These are phyloP conservation scores for Trichoderma gracile DNA, from an alignment of 2,329 filamentous ascomycete genomes.

Conservation along the genomic window DNA sequence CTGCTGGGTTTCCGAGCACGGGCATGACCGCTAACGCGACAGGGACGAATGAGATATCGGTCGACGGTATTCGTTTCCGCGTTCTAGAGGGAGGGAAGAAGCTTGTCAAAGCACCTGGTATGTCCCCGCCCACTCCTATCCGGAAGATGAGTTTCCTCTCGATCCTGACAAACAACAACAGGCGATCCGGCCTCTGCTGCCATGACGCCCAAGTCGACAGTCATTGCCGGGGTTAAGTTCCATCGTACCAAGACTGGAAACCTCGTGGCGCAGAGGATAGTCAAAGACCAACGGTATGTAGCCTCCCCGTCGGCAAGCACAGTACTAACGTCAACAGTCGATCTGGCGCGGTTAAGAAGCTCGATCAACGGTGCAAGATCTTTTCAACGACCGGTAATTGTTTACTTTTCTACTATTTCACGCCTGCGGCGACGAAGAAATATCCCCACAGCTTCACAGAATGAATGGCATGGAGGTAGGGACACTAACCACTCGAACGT, in stretches of 20 bases:
- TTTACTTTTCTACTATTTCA: conserved; percentile 42
- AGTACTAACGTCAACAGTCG: conserved; percentile 49
- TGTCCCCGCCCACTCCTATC: conserved; percentile 16
- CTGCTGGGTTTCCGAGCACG: conserved; percentile 31
- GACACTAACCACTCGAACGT: conserved; percentile 46
- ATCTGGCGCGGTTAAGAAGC: conserved; percentile 63
- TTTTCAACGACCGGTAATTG: conserved; percentile 70
- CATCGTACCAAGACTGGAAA: conserved; percentile 86
- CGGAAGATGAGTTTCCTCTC: background rate
- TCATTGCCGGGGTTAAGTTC: conserved; percentile 77
- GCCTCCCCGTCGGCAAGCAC: conserved; percentile 29
- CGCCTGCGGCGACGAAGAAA: conserved; percentile 31
- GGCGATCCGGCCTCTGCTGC: conserved; percentile 61
- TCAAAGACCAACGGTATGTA: conserved; percentile 74
- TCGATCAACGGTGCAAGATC: conserved; percentile 70
- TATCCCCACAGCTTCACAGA: conserved; percentile 28
- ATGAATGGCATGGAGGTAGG: conserved; percentile 42
- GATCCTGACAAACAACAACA: conserved; percentile 34
- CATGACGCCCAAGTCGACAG: conserved; percentile 71
- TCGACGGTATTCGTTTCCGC: conserved; percentile 73
- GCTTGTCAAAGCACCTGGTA: conserved; percentile 72
- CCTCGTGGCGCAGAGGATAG: conserved; percentile 73
- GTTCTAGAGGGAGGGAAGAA: conserved; percentile 80
- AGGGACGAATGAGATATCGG: conserved; percentile 60
- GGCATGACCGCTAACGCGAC: conserved; percentile 32